Conservation (phyloP, 1,284 basidiomycete genomes). For the Leccinum holopus region DNA sequence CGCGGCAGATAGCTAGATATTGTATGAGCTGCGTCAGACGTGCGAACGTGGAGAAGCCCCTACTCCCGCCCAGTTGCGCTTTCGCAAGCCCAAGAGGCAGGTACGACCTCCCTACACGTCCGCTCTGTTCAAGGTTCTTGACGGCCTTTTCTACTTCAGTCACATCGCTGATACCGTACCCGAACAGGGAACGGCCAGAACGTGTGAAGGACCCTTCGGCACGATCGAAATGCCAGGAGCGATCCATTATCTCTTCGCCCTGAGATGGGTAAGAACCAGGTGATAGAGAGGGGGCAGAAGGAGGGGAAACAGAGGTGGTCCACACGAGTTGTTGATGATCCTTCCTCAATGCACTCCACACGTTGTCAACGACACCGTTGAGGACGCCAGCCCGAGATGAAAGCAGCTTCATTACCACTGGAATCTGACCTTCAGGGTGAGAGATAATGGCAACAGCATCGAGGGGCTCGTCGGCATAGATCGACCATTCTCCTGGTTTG, state of each 20-base stretch:
- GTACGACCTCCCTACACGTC: slow-evolving; percentile 84
- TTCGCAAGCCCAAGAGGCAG: slow-evolving; percentile 85
- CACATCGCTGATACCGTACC: slow-evolving; percentile 95
- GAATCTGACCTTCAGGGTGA: slow-evolving; percentile 85
- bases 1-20: slow-evolving; percentile 81
- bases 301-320: slow-evolving; percentile 73
- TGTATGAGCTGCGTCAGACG: slow-evolving; percentile 91
- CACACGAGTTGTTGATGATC: slow-evolving; percentile 96
- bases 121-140: slow-evolving; percentile 80
- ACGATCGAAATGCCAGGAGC: slow-evolving; percentile 98
- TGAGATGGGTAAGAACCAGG: slow-evolving; percentile 16
- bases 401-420: slow-evolving; percentile 92
- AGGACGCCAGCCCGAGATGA: slow-evolving; percentile 86
- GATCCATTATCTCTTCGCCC: slow-evolving; percentile 83
- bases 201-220: slow-evolving; percentile 98
- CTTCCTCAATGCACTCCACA: slow-evolving; percentile 94
- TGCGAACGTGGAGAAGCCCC: slow-evolving; percentile 76
- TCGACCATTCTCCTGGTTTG: slow-evolving; percentile 68
- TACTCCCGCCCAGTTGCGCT: slow-evolving; percentile 39
- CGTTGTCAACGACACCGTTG: slow-evolving; percentile 96
- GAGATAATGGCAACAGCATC: slow-evolving; percentile 95
- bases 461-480: slow-evolving; percentile 97
- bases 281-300: slow-evolving; percentile 12
- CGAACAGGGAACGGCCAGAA: slow-evolving; percentile 91
- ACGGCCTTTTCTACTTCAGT: slow-evolving; percentile 89